Evolutionary conservation across 1,284 basidiomycete genomes (phyloP).

Genomic region (Phylloporus gajari): DNA sequence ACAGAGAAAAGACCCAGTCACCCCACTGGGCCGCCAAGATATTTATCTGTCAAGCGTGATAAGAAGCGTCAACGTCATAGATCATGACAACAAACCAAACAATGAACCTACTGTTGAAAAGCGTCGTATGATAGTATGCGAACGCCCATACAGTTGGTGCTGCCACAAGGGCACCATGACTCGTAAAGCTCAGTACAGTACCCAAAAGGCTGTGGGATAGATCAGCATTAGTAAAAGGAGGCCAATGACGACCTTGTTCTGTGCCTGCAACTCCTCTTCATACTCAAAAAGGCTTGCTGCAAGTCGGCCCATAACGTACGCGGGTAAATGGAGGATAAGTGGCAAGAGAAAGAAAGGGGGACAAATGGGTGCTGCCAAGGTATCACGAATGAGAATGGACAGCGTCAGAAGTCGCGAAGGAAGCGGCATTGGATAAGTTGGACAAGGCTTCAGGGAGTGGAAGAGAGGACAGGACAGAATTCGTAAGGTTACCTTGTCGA

Average conservation of each 20-base stretch:
- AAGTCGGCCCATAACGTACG: slow-evolving; percentile 81
- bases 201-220: slow-evolving; percentile 84
- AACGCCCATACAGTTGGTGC: slow-evolving; percentile 73
- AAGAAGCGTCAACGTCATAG: slow-evolving; percentile 32
- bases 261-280: slow-evolving; percentile 92
- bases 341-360: slow-evolving; percentile 91
- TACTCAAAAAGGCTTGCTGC: slow-evolving; percentile 82
- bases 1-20: slow-evolving; percentile 55
- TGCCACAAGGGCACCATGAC: slow-evolving; percentile 62
- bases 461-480: slow-evolving; percentile 82
- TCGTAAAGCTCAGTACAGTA: slow-evolving; percentile 79
- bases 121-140: slow-evolving; percentile 81
- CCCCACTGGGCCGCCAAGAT: too few species aligned
- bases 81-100: slow-evolving; percentile 21
- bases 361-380: slow-evolving; percentile 72
- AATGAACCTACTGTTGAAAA: slow-evolving; percentile 73
- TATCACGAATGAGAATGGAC: slow-evolving; percentile 80
- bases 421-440: slow-evolving; percentile 73
- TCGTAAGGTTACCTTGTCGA: slow-evolving; percentile 84
- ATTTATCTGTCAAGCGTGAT: slow-evolving; percentile 66
- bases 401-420: slow-evolving; percentile 86
- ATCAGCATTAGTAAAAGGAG: slow-evolving; percentile 78
- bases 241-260: slow-evolving; percentile 91
- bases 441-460: slow-evolving; percentile 84
- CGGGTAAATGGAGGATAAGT: slow-evolving; percentile 82